Base-by-base conservation (phyloP, 345 rosid genomes). In the Mercurialis annua region DNA sequence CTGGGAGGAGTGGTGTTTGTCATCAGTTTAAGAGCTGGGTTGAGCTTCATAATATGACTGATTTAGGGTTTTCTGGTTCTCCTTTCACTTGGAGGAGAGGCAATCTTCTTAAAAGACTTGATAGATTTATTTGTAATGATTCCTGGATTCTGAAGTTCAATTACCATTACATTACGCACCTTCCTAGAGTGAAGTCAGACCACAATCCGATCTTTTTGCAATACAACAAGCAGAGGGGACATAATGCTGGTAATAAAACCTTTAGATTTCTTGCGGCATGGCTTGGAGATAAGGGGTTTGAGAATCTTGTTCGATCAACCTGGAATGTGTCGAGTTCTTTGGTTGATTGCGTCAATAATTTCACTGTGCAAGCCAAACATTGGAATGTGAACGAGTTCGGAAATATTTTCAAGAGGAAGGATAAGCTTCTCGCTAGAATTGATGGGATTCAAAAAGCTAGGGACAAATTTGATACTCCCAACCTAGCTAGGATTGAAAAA, bases 371-470 rank as follows among this genome's bases (percentile, higher is more conserved):
- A 0, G 15, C 48, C 0, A 1, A 2, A 10, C 3, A 16, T 0
- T 64, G 58, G 58, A 64, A 64, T 49, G 7, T 18, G 0, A 0
- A 0, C 0, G 38, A 26, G 0, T 62, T 43, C 8, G 66, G 53
- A 0, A 62, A 62, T 16, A 43, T 62, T 42, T 7, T 48, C 0
- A 3, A 31, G 0, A 0, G 27, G 4, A 64, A 64, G n/a, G 18
- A 0, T 1, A n/a, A 0, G 0, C 29, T 62, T 0, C 0, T 62
- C 14, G 24, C 21, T 0, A 1, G 36, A 0, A 1, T 64, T 0
- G 10, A 2, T 0, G 43, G 46, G 2, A 51, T 21, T 3, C 38
- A 46, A 20, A n/a, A 5, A 3, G 15, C 26, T 1, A 2, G 29
- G 8, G 58, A 20, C 10, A 2, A 8, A 0, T 1, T 4, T 7